Base-by-base conservation (phyloP, 805 yeast genomes). In the Wickerhamiella sorbophila region DNA sequence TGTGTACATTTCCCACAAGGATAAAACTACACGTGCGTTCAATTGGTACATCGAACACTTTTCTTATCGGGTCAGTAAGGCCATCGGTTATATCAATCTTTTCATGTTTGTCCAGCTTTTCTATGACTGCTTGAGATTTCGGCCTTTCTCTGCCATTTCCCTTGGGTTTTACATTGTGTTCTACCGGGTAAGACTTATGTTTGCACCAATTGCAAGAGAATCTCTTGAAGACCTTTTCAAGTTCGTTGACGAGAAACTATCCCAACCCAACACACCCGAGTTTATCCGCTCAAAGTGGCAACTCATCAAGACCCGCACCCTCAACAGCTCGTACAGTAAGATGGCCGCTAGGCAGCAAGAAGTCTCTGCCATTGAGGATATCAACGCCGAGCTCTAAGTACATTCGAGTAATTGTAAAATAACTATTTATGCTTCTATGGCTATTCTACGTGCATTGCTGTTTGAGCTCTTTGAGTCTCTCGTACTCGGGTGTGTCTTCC, bases 101-200 rank as follows among this genome's bases (percentile, higher is more conserved):
- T 44, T 63, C 36, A 54, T 67, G 20, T 59, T 68, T 24, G 41
- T 77, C 38, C 52, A 77, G 38, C 45, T 65, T 29, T 18, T 59
- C 4, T 38, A 59, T 18, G 71, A 79, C 50, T 67, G 77, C 15
- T 22, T 82, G 18, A 52, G 77, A 17, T 73, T 76, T 59, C 69
- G 76, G 53, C 66, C 64, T 43, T 76, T 77, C 47, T 79, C 87
- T n/a, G 72, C 82, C 66, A 49, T 75, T 33, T 49, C 64, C 6
- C 35, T 65, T 35, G 64, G 75, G 1, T 64, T 79, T 18, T 52
- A 70, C 18, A 56, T 69, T 2, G 44, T 74, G 15, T 84, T 86
- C 63, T 67, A 81, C 60, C 77, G 83, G 59, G 57, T 80, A 43
- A 74, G 93, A 58, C 77, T 69, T 52, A 88, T 82, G 55, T 77